Percentiles rank a stretch among this genome's conserved stretches.
Evolutionary conservation across 495 filamentous ascomycete genomes (phyloP).

Genomic region (Amniculicola lignicola): DNA sequence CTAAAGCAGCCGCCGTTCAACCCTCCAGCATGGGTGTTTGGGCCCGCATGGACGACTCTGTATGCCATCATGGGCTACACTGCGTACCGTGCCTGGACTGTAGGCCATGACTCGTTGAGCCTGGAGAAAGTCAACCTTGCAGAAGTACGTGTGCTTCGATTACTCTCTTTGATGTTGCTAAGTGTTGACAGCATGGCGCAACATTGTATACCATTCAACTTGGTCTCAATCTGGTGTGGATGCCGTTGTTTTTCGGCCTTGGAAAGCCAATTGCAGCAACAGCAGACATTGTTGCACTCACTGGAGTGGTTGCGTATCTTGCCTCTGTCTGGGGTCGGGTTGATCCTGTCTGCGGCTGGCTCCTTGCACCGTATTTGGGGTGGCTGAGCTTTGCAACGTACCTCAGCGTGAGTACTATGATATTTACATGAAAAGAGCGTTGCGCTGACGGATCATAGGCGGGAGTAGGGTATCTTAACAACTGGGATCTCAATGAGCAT

Average conservation of each 20-base stretch:
- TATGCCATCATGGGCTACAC: slow-evolving; percentile 90
- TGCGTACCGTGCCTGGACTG: slow-evolving; percentile 64
- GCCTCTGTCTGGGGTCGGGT: slow-evolving; percentile 70
- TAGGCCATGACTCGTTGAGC: slow-evolving; percentile 55
- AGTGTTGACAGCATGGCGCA: slow-evolving; percentile 52
- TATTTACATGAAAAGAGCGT: neutral
- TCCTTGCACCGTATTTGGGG: slow-evolving; percentile 70
- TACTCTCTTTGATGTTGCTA: neutral
- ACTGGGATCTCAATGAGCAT: slow-evolving; percentile 60
- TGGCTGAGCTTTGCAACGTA: slow-evolving; percentile 88
- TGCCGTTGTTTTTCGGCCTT: slow-evolving; percentile 85
- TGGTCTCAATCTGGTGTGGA: slow-evolving; percentile 80
- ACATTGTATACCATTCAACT: slow-evolving; percentile 83
- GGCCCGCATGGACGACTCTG: slow-evolving; percentile 78
- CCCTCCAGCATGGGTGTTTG: slow-evolving; percentile 78
- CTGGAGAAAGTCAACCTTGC: slow-evolving; percentile 40
- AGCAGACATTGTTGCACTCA: slow-evolving; percentile 68
- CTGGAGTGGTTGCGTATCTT: slow-evolving; percentile 65
- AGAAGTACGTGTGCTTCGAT: slow-evolving; percentile 35
- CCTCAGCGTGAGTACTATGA: slow-evolving; percentile 49
- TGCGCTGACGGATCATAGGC: slow-evolving; percentile 34
- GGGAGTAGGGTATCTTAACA: slow-evolving; percentile 71
- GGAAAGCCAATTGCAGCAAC: slow-evolving; percentile 69
- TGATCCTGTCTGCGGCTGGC: slow-evolving; percentile 67
- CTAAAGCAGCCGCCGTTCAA: slow-evolving; percentile 76